Evolutionary conservation across 2,329 filamentous ascomycete species (phyloP).

Genomic region (Penicillium sp.): DNA sequence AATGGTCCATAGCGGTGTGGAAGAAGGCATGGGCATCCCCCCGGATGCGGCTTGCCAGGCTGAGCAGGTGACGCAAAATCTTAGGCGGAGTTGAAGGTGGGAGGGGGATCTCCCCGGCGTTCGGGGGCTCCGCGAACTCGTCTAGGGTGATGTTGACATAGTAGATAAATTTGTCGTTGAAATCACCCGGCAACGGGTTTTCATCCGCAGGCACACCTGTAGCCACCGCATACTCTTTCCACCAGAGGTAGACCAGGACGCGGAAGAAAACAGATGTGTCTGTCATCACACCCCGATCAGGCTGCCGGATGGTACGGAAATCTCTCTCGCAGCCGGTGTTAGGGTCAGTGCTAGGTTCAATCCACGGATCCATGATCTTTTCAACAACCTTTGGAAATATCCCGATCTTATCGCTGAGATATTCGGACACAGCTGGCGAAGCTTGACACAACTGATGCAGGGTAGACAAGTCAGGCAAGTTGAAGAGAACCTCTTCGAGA

Average conservation of each 20-base stretch:
- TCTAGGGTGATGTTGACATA: fast-evolving
- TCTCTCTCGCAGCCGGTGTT: too few species aligned
- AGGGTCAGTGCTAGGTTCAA: too few species aligned
- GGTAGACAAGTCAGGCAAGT: neutral
- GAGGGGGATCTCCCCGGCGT: neutral
- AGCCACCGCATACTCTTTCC: neutral
- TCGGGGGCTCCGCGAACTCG: neutral
- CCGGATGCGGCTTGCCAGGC: neutral
- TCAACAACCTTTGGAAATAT: neutral
- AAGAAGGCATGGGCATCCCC: neutral
- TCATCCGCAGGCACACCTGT: too few species aligned
- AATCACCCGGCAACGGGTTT: neutral
- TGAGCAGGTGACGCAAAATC: neutral
- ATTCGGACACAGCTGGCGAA: neutral
- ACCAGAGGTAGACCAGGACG: neutral
- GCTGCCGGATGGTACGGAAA: too few species aligned
- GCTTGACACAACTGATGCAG: neutral
- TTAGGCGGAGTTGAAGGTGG: neutral
- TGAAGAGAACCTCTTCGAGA: neutral
- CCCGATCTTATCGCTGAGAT: neutral
- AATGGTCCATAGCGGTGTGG: neutral
- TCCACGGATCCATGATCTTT: neutral
- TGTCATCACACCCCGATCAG: neutral
- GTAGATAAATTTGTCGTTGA: neutral
- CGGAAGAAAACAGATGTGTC: neutral